Base-by-base conservation (phyloP, 495 filamentous ascomycete genomes). In the Margaritispora aquatica region DNA sequence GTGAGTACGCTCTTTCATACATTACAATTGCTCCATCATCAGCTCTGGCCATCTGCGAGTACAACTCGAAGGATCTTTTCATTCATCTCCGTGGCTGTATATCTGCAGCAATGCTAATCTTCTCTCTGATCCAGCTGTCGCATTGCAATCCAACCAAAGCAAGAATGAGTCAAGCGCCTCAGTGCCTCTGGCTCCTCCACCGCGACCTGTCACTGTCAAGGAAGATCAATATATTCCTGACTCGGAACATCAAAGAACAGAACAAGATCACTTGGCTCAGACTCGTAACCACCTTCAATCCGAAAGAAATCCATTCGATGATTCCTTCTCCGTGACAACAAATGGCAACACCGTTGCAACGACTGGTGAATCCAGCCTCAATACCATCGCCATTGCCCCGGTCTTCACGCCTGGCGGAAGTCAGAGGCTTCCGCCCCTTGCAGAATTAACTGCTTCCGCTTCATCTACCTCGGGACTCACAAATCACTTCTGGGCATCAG, bases 271-370 rank as follows among this genome's bases (percentile, higher is more conserved):
- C n/a, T n/a, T n/a, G n/a, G n/a, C n/a, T n/a, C n/a, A n/a, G 52
- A 77, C 82, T 29, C 78, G 86, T 68, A 67, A 65, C 63, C 81
- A 80, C 63, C 88, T 83, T 70, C 86, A 84, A 54, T 80, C 88
- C 63, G 94, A 98, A 70, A 92, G 91, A 55, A 98, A 98, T 69
- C 92, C 93, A 7, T 98, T 98, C 69, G 94, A 98, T 70, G 85
- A 91, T 66, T 96, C 92, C 0, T 98, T 98, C 70, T 80, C 83
- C 53, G 84, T 82, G 55, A 79, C 69, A 26, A 53, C 58, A 53
- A 29, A 13, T 29, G 2, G 48, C n/a, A 56, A 54, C 31, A 46
- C 34, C 46, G 76, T 74, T 44, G 73, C 87, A 13, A n/a, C n/a
- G n/a, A n/a, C n/a, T n/a, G n/a, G n/a, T n/a, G n/a, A n/a, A n/a